These are phyloP conservation scores for Picea sitchensis DNA, from an alignment of 75 land plant species.

Conservation along the genomic window DNA sequence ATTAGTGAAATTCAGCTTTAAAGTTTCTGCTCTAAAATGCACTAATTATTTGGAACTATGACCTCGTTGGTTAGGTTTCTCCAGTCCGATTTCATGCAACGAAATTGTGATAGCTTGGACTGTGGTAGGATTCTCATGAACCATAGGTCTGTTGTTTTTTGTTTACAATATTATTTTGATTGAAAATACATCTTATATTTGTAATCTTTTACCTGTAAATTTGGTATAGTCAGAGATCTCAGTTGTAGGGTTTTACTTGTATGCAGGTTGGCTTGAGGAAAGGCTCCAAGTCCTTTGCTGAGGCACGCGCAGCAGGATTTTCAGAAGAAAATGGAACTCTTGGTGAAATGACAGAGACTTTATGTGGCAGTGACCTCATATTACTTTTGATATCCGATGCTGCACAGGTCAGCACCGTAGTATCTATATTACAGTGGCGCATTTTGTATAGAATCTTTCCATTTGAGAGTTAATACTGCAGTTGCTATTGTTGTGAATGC, in stretches of 20 bases:
- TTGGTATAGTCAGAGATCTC: background rate
- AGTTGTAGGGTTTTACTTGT: background rate
- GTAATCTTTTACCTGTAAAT: background rate
- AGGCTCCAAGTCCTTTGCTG: conserved; percentile 79
- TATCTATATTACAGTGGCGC: conserved; percentile 8
- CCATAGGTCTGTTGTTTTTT: background rate
- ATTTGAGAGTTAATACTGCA: background rate
- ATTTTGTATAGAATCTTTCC: background rate
- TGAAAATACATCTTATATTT: background rate
- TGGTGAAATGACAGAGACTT: conserved; percentile 84
- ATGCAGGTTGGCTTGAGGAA: conserved; percentile 86
- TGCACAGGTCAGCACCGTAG: conserved; percentile 65
- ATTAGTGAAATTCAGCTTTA: too few relatives aligned
- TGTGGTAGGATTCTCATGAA: background rate
- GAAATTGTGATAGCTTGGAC: background rate
- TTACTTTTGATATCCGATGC: conserved; percentile 90
- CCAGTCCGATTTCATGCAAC: background rate
- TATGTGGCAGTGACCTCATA: conserved; percentile 83
- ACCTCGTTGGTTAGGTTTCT: background rate
- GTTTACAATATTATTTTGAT: background rate
- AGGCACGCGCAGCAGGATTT: conserved; percentile 92
- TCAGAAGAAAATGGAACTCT: conserved; percentile 93
- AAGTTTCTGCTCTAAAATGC: too few relatives aligned
- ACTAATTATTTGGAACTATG: too few relatives aligned
- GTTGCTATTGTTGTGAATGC: background rate